Conservation (phyloP, 305 asterid species). For the Rubia occidens region DNA sequence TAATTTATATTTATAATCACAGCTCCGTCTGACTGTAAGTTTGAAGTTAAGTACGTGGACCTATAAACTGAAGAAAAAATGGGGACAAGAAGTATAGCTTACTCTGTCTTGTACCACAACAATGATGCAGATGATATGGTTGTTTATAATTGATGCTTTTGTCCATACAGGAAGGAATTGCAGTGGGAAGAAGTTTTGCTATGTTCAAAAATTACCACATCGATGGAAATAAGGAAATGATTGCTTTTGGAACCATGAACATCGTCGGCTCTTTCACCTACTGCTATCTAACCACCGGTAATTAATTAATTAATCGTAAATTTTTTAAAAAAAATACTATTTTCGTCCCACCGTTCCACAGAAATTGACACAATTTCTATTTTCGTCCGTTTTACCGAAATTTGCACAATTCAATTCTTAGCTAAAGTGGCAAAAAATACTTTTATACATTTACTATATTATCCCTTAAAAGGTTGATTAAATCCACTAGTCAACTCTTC, state of each 20-base stretch:
- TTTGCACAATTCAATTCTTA: too few species aligned
- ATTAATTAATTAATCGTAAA: background rate
- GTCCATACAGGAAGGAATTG: constrained; percentile 76
- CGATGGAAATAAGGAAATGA: constrained; percentile 97
- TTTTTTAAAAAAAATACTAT: too few species aligned
- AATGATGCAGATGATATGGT: background rate
- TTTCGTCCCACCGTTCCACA: too few species aligned
- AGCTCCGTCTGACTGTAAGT: background rate
- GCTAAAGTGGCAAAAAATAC: too few species aligned
- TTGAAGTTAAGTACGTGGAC: background rate
- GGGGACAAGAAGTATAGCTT: background rate
- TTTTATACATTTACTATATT: too few species aligned
- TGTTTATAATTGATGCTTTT: constrained; percentile 5
- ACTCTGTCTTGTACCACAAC: background rate
- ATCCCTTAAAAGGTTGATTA: too few species aligned
- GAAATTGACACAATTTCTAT: too few species aligned
- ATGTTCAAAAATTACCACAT: constrained; percentile 85
- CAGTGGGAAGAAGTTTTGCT: constrained; percentile 92
- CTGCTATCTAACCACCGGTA: constrained; percentile 92
- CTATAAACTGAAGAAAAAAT: too few species aligned
- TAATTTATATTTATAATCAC: too few species aligned
- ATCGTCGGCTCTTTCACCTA: constrained; percentile 86
- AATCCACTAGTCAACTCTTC: too few species aligned
- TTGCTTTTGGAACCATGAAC: constrained; percentile 89
- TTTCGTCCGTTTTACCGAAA: too few species aligned